Percentiles rank a stretch among this genome's conserved stretches.
These are phyloP conservation scores for Colletotrichum aenigma DNA, from an alignment of 2,329 filamentous ascomycete genomes.

Conservation along the genomic window DNA sequence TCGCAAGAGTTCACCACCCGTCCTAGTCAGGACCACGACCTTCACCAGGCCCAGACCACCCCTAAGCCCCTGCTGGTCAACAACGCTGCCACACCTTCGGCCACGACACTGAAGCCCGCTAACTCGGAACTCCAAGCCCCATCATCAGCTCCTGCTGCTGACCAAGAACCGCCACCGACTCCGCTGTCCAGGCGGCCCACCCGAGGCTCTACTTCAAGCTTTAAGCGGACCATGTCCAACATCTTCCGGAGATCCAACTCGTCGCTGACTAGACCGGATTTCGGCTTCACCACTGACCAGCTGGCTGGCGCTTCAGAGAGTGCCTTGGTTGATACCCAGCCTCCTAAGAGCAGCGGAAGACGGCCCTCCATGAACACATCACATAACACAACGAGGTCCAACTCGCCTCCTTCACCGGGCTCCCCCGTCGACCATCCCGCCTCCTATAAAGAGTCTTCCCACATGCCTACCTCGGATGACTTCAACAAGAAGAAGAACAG, in stretches of 20 bases:
- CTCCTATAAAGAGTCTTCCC: slow-evolving; percentile 29
- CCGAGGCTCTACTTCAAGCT: slow-evolving; percentile 46
- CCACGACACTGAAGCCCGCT: not conserved
- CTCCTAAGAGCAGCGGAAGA: slow-evolving; percentile 8
- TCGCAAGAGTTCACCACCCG: slow-evolving; percentile 58
- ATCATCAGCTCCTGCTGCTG: slow-evolving; percentile 11
- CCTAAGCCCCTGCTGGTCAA: slow-evolving; percentile 16
- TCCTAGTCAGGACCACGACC: slow-evolving; percentile 42
- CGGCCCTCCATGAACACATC: slow-evolving; percentile 50
- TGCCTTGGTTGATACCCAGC: slow-evolving; percentile 11
- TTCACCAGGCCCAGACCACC: slow-evolving; percentile 20
- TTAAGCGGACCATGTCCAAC: slow-evolving; percentile 55
- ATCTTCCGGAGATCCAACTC: slow-evolving; percentile 51
- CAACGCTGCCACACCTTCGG: slow-evolving; percentile 11
- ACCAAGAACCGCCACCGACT: slow-evolving; percentile 29
- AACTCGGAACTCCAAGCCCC: slow-evolving; percentile 2
- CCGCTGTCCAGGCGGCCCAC: slow-evolving; percentile 44
- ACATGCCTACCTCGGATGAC: slow-evolving; percentile 46
- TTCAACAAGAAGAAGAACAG: slow-evolving; percentile 56
- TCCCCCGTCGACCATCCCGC: slow-evolving; percentile 48
- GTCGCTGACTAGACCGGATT: slow-evolving; percentile 28
- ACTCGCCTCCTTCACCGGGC: slow-evolving; percentile 55
- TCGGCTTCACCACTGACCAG: slow-evolving; percentile 22
- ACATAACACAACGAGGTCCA: slow-evolving; percentile 49
- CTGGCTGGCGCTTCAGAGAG: slow-evolving; percentile 25